Conservation (phyloP, 495 filamentous ascomycete species). For the Penicillium macrosclerotiorum region DNA sequence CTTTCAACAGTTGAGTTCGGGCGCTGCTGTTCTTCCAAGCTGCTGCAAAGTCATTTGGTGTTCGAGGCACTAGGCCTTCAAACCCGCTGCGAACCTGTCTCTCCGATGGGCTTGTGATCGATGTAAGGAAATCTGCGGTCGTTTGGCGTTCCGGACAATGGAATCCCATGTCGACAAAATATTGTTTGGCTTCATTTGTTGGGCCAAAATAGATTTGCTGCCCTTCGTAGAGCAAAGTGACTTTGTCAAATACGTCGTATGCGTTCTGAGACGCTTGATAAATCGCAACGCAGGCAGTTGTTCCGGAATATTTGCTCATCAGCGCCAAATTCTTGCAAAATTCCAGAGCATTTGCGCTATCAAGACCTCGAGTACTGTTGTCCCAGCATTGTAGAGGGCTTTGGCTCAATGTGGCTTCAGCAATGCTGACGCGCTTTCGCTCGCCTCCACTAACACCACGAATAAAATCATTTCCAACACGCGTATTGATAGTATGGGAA, state of each 20-base stretch:
- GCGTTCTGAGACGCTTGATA: constrained; percentile 85
- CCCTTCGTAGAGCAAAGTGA: constrained; percentile 58
- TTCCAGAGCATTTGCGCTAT: constrained; percentile 76
- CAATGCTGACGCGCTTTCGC: constrained; percentile 60
- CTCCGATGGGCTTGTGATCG: constrained; percentile 63
- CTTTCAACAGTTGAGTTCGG: constrained; percentile 42
- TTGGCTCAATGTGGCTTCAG: constrained; percentile 59
- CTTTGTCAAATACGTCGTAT: constrained; percentile 63
- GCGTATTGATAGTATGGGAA: constrained; percentile 43
- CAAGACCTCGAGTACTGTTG: constrained; percentile 81
- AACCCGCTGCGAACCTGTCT: constrained; percentile 58
- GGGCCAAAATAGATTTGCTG: constrained; percentile 64
- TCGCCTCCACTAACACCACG: constrained; percentile 78
- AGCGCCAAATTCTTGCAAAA: constrained; percentile 64
- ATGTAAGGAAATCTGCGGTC: constrained; percentile 68
- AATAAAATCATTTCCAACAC: constrained; percentile 62
- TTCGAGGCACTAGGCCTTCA: constrained; percentile 62
- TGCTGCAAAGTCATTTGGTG: constrained; percentile 62
- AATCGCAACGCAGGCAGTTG: constrained; percentile 73
- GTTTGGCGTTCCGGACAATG: constrained; percentile 54
- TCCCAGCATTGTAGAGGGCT: constrained; percentile 75
- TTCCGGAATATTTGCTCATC: constrained; percentile 68
- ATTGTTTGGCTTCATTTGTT: constrained; percentile 50
- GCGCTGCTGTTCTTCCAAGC: constrained; percentile 53
- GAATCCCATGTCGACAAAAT: constrained; percentile 60